phyloP scores from a whole-genome alignment of 2,329 filamentous ascomycete species.

The Cercospora citrullina region DNA sequence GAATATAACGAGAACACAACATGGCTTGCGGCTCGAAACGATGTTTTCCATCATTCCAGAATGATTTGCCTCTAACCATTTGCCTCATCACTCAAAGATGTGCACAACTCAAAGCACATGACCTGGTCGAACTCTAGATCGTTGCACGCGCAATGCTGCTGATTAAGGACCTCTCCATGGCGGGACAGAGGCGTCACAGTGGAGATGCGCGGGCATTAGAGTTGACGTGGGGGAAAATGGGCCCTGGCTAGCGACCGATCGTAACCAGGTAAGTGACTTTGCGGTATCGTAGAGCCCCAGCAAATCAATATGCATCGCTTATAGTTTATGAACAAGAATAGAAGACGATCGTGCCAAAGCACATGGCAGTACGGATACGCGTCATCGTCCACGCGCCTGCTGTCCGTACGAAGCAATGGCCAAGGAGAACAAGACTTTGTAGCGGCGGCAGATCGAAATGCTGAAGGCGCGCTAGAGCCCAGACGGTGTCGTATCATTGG shows the following conservation, averaged over 20 bases:
- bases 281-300: neutral
- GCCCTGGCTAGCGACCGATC: neutral
- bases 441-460: neutral
- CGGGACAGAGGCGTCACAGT: neutral
- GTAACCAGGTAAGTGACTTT: neutral
- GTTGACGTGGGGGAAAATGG: neutral
- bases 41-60: neutral
- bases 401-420: conserved; percentile 7
- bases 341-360: neutral
- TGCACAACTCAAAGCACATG: neutral
- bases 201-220: neutral
- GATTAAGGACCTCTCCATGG: neutral
- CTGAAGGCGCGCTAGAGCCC: neutral
- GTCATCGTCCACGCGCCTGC: neutral
- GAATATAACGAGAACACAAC: neutral
- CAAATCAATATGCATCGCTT: neutral
- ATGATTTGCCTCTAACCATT: too few relatives aligned
- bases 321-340: neutral
- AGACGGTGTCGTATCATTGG: neutral
- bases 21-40: neutral
- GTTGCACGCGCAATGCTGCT: neutral
- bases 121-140: neutral
- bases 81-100: too few relatives aligned
- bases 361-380: neutral
- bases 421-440: conserved; percentile 6